phyloP scores from a whole-genome alignment of 352 stramenopile genomes.

The Globisporangium sylvaticum region DNA sequence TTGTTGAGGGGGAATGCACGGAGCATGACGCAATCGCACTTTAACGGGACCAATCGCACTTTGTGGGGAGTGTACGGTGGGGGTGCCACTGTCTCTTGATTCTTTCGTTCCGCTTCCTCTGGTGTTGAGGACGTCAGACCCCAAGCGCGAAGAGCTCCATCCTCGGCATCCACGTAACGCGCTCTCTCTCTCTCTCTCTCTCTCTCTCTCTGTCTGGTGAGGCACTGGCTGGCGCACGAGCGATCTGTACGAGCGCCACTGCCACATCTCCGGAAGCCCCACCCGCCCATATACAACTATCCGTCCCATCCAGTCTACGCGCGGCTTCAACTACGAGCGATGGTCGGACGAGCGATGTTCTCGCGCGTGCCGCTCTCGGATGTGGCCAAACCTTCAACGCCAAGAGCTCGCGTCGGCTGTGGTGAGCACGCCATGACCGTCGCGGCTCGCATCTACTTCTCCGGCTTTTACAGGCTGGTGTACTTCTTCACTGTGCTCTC shows the following conservation, averaged over 20 bases:
- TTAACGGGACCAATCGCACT: neutral
- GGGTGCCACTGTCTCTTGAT: neutral
- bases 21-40: neutral
- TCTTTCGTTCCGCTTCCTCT: neutral
- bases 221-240: neutral
- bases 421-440: conserved; percentile 71
- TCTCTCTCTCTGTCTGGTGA: neutral
- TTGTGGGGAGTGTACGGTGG: neutral
- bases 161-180: neutral
- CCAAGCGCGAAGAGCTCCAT: neutral
- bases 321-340: neutral
- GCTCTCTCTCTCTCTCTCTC: neutral
- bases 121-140: conserved; percentile 1
- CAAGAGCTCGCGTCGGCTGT: conserved; percentile 39
- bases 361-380: conserved; percentile 25
- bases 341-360: conserved; percentile 19
- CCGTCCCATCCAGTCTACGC: neutral
- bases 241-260: neutral
- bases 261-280: neutral
- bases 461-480: conserved; percentile 62
- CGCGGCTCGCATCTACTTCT: conserved; percentile 82
- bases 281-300: neutral
- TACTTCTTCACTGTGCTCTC: conserved; percentile 81
- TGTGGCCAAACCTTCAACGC: conserved; percentile 8
- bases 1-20: too few relatives aligned